Percentiles rank a stretch among this genome's conserved stretches.
phyloP scores from a whole-genome alignment of 371 early-diverging fungal species.

The Catenaria anguillulae region DNA sequence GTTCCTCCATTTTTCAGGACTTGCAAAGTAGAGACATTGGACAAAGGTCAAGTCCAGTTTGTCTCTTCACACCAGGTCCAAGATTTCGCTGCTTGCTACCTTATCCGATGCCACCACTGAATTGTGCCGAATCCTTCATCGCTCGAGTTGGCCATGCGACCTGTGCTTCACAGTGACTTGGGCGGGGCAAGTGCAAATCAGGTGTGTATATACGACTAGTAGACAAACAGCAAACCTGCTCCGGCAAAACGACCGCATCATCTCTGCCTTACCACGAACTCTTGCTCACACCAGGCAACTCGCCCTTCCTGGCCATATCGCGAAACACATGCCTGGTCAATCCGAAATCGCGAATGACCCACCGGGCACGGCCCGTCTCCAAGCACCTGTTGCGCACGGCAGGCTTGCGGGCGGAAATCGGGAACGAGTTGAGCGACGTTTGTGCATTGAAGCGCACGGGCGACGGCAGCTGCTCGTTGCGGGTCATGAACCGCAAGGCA shows the following conservation, averaged over 20 bases:
- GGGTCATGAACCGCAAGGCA: constrained; percentile 60
- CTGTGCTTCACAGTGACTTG: too few species aligned
- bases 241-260: not conserved
- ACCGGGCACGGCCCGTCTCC: constrained; percentile 67
- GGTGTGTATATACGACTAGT: too few species aligned
- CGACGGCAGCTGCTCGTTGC: constrained; percentile 58
- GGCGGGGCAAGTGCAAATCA: too few species aligned
- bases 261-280: constrained; percentile 70
- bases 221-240: too few species aligned
- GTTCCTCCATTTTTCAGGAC: too few species aligned
- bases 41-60: too few species aligned
- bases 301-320: constrained; percentile 61
- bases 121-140: too few species aligned
- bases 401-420: constrained; percentile 50
- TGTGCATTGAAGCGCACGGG: constrained; percentile 70
- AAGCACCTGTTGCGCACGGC: constrained; percentile 61
- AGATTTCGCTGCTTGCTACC: too few species aligned
- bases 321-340: constrained; percentile 71
- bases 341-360: constrained; percentile 62
- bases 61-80: too few species aligned
- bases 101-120: too few species aligned
- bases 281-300: constrained; percentile 69
- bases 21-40: too few species aligned
- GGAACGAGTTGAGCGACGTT: constrained; percentile 53
- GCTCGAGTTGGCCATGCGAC: too few species aligned